phyloP scores from a whole-genome alignment of 1,284 basidiomycete genomes.

The Marasmius oreades region DNA sequence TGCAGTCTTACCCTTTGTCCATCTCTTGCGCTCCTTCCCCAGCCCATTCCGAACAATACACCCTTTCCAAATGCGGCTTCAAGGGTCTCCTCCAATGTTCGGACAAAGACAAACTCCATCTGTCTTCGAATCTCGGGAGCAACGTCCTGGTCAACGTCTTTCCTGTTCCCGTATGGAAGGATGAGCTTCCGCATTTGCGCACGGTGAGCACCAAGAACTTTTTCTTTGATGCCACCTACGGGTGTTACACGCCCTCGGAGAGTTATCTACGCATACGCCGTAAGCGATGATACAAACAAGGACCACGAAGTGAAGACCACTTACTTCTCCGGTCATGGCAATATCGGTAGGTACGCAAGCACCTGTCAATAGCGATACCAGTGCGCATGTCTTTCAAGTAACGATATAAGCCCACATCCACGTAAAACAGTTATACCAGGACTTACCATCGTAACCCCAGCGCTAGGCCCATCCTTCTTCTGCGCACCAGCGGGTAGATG shows the following conservation, averaged over 20 bases:
- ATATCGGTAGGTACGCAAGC: slow-evolving; percentile 64
- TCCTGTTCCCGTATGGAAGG: slow-evolving; percentile 78
- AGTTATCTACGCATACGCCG: slow-evolving; percentile 57
- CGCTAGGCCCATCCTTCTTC: slow-evolving; percentile 89
- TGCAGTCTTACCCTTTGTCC: background rate
- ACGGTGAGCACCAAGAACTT: slow-evolving; percentile 80
- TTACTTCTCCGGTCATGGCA: slow-evolving; percentile 83
- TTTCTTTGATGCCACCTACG: slow-evolving; percentile 83
- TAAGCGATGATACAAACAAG: background rate
- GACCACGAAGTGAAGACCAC: slow-evolving; percentile 11
- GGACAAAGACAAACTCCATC: slow-evolving; percentile 78
- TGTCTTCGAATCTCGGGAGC: slow-evolving; percentile 66
- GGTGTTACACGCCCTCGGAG: slow-evolving; percentile 76
- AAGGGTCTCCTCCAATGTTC: slow-evolving; percentile 75
- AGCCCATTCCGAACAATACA: slow-evolving; percentile 19
- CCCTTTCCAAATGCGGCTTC: slow-evolving; percentile 77
- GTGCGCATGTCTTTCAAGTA: slow-evolving; percentile 63
- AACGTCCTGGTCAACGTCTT: slow-evolving; percentile 84
- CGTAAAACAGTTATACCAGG: background rate
- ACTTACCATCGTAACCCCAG: slow-evolving; percentile 81
- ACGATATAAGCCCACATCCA: background rate
- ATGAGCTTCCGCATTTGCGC: slow-evolving; percentile 81
- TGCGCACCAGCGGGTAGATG: slow-evolving; percentile 85
- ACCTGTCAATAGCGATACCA: slow-evolving; percentile 80
- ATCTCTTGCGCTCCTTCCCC: slow-evolving; percentile 2